phyloP scores from a whole-genome alignment of 768 basidiomycete genomes.

The Kondoa malvinella region DNA sequence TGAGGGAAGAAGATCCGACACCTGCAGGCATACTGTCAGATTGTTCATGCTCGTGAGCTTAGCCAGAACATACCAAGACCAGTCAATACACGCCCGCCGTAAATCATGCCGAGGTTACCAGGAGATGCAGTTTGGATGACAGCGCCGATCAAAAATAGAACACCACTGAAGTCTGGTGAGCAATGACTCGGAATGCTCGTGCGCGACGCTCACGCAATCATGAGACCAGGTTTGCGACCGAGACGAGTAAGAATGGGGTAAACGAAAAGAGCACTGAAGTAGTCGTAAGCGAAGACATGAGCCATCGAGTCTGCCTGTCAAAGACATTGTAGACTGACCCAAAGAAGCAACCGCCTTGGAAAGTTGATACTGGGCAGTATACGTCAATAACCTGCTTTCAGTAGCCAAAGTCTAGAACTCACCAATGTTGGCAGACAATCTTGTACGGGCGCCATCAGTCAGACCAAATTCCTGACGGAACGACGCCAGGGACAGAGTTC shows the following conservation, averaged over 20 bases:
- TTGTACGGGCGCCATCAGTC: background rate
- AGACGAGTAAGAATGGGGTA: slow-evolving; percentile 28
- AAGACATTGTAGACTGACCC: background rate
- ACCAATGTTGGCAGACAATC: slow-evolving; percentile 9
- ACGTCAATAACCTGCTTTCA: no score
- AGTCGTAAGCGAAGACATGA: background rate
- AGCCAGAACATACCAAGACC: no score
- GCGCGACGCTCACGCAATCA: no score
- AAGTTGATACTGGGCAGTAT: slow-evolving; percentile 1
- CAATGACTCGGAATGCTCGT: no score
- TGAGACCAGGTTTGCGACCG: slow-evolving; percentile 25
- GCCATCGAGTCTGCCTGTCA: background rate
- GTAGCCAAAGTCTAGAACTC: no score
- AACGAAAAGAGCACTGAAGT: slow-evolving; percentile 14
- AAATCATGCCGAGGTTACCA: slow-evolving; percentile 23
- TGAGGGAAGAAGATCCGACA: slow-evolving; percentile 32
- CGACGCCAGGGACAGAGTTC: slow-evolving; percentile 12
- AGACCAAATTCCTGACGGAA: slow-evolving; percentile 11
- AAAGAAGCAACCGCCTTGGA: slow-evolving; percentile 15
- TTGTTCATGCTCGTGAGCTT: no score
- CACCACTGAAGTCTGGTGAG: no score
- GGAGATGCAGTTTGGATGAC: slow-evolving; percentile 10
- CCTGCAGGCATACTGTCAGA: no score
- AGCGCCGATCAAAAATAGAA: slow-evolving; percentile 36
- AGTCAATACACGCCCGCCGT: slow-evolving; percentile 15